Conservation (phyloP, 148 eudicot genomes). For the Nepenthes gracilis region DNA sequence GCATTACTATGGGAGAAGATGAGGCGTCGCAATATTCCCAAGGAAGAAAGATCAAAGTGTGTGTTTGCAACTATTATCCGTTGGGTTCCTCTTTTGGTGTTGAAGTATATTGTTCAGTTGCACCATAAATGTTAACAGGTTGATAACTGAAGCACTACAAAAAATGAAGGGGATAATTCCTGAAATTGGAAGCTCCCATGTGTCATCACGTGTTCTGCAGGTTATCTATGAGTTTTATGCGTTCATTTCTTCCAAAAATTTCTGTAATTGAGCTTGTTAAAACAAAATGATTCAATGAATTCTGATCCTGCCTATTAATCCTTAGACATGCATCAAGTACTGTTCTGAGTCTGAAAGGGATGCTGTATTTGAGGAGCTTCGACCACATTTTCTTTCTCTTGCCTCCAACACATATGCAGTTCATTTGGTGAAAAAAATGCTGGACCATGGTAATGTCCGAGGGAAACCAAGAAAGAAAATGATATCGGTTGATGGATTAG, state of each 20-base stretch:
- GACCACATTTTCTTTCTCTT: slow-evolving; percentile 73
- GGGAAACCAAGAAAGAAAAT: background rate
- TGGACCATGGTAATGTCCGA: slow-evolving; percentile 61
- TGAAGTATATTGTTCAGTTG: background rate
- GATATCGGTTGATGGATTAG: background rate
- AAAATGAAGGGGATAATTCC: slow-evolving; percentile 92
- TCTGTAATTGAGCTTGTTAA: background rate
- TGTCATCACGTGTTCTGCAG: slow-evolving; percentile 97
- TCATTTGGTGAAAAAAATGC: slow-evolving; percentile 78
- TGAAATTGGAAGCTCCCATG: slow-evolving; percentile 87
- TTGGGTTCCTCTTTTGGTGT: slow-evolving; percentile 1
- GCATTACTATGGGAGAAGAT: slow-evolving; percentile 92
- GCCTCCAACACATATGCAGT: slow-evolving; percentile 81
- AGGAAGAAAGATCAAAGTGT: slow-evolving; percentile 86
- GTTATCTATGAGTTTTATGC: slow-evolving; percentile 20
- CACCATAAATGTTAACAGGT: slow-evolving; percentile 24
- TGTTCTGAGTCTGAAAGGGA: slow-evolving; percentile 82
- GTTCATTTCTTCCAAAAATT: slow-evolving; percentile 1
- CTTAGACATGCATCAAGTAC: slow-evolving; percentile 78
- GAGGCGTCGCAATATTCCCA: slow-evolving; percentile 69
- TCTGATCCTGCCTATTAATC: slow-evolving; percentile 8
- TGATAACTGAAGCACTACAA: slow-evolving; percentile 62
- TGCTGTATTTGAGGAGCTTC: slow-evolving; percentile 60
- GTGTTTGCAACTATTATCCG: slow-evolving; percentile 6
- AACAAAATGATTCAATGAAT: background rate